These are phyloP conservation scores for Phytophthora pluvialis DNA, from an alignment of 352 stramenopile genomes.

Conservation along the genomic window DNA sequence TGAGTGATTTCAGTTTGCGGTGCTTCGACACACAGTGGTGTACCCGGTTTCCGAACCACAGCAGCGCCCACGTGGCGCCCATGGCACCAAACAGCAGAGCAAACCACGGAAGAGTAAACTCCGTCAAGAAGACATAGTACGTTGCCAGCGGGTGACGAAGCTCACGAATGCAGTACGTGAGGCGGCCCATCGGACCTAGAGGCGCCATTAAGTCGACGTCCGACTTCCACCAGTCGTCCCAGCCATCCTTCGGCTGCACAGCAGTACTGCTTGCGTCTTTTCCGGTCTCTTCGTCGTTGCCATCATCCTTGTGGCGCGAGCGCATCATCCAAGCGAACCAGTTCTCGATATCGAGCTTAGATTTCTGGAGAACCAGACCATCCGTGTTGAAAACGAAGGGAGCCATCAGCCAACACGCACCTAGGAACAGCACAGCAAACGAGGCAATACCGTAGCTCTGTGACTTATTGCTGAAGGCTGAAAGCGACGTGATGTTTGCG, in stretches of 20 bases:
- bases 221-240: constrained; percentile 76
- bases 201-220: constrained; percentile 78
- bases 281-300: constrained; percentile 43
- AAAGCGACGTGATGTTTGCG: constrained; percentile 72
- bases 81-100: constrained; percentile 60
- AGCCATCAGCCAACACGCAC: constrained; percentile 82
- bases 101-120: constrained; percentile 61
- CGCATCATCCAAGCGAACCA: constrained; percentile 90
- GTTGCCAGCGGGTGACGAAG: constrained; percentile 78
- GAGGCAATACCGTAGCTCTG: constrained; percentile 85
- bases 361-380: constrained; percentile 84
- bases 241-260: constrained; percentile 67
- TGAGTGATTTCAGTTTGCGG: constrained; percentile 64
- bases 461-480: constrained; percentile 56
- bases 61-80: constrained; percentile 48
- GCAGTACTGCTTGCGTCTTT: constrained; percentile 43
- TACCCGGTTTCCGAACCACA: constrained; percentile 63
- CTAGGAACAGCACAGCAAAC: constrained; percentile 84
- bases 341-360: constrained; percentile 79
- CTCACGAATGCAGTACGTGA: constrained; percentile 85
- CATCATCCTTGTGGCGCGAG: constrained; percentile 47
- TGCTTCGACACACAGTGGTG: constrained; percentile 60
- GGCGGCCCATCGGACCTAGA: constrained; percentile 66
- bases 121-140: constrained; percentile 84
- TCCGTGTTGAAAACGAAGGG: constrained; percentile 92